A percentile compares a stretch with the other conserved stretches of the same genome.
These are phyloP conservation scores for Lactarius psammicola DNA, from an alignment of 768 basidiomycete genomes.

Conservation along the genomic window DNA sequence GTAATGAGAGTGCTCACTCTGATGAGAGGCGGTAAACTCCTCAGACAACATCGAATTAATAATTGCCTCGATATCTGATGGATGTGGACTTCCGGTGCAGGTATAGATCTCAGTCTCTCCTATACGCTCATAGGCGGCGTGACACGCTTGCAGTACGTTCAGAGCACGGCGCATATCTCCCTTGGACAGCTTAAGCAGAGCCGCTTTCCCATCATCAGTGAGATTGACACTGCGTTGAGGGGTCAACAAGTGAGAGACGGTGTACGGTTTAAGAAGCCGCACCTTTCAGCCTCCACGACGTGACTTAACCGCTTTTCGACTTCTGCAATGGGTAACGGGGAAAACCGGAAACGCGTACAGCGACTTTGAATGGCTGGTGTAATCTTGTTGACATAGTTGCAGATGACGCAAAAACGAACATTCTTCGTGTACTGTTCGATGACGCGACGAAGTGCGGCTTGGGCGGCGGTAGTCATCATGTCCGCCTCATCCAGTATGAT, in stretches of 20 bases:
- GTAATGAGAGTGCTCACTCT: conserved; percentile 49
- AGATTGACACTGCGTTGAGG: conserved; percentile 66
- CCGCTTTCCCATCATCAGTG: conserved; percentile 81
- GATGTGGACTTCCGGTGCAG: conserved; percentile 96
- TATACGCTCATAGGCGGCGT: conserved; percentile 88
- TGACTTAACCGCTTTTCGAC: conserved; percentile 78
- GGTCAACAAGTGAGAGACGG: conserved; percentile 8
- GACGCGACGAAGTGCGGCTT: conserved; percentile 92
- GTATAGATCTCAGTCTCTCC: conserved; percentile 93
- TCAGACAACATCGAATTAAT: conserved; percentile 95
- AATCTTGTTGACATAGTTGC: conserved; percentile 99
- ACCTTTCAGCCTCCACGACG: conserved; percentile 87
- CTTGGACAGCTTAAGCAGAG: conserved; percentile 89
- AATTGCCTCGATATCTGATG: conserved; percentile 88
- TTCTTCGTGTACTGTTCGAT: conserved; percentile 99
- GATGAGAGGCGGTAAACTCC: conserved; percentile 90
- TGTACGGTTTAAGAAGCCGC: conserved; percentile 31
- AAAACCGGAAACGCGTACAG: conserved; percentile 96
- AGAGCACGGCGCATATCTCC: conserved; percentile 98
- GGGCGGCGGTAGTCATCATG: conserved; percentile 99
- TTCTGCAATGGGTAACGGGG: conserved; percentile 80
- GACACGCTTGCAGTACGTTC: conserved; percentile 96
- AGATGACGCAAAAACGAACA: conserved; percentile 98
- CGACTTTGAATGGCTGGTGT: conserved; percentile 97
- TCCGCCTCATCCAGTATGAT: conserved; percentile 99